A percentile compares a stretch with the other conserved stretches of the same genome.
Conservation (phyloP, 116 monocot species). For the Cymodocea nodosa region DNA sequence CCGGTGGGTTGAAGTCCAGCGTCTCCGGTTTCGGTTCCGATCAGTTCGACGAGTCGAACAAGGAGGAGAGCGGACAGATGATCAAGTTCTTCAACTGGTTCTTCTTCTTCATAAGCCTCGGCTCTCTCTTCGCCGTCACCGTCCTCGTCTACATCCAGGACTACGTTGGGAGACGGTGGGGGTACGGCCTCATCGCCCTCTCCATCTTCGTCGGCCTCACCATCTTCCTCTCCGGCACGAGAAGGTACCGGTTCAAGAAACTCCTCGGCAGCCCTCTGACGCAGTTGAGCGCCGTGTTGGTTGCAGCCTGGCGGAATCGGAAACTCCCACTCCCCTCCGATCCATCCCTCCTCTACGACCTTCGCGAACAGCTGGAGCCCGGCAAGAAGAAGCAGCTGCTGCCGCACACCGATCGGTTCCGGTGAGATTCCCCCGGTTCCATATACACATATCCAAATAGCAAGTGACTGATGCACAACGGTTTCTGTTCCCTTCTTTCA, state of each 20-base stretch:
- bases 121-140: conserved; percentile 78
- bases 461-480: no score
- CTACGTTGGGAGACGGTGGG: conserved; percentile 63
- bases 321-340: conserved; percentile 34
- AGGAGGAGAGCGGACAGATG: conserved; percentile 47
- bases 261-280: conserved; percentile 77
- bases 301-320: conserved; percentile 51
- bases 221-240: conserved; percentile 57
- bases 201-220: conserved; percentile 36
- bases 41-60: conserved; percentile 81
- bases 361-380: conserved; percentile 7
- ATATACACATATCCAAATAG: no score
- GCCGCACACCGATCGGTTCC: conserved; percentile 47
- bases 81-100: conserved; percentile 83
- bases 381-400: conserved; percentile 41
- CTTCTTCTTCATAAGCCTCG: conserved; percentile 94
- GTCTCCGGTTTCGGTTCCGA: conserved; percentile 93
- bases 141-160: conserved; percentile 92
- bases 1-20: conserved; percentile 83
- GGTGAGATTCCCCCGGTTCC: conserved; percentile 15
- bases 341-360: conserved; percentile 34
- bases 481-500: no score
- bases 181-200: conserved; percentile 62
- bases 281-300: conserved; percentile 53
- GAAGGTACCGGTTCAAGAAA: conserved; percentile 71